A percentile compares a stretch with the other conserved stretches of the same genome.
Evolutionary conservation across 345 rosid species (phyloP).

Genomic region (Excoecaria agallocha): DNA sequence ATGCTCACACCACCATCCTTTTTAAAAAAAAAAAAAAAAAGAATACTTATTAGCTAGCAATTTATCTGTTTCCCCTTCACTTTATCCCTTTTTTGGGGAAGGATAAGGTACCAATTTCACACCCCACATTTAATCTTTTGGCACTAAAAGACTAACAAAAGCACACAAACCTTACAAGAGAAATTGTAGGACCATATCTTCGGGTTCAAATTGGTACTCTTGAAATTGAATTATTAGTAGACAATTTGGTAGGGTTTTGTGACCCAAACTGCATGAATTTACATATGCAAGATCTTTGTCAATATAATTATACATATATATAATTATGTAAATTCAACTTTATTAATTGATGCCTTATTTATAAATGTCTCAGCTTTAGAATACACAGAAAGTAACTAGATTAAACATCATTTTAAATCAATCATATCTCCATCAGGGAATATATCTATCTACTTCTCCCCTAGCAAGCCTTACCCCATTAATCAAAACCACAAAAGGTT

Average conservation of each 20-base stretch:
- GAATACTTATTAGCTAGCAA: not conserved
- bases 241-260: constrained; percentile 10
- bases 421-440: not conserved
- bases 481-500: no score
- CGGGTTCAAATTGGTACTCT: not conserved
- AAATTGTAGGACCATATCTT: constrained; percentile 1
- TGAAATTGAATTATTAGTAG: not conserved
- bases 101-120: constrained; percentile 2
- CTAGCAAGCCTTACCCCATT: not conserved
- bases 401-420: not conserved
- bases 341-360: not conserved
- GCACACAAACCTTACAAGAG: constrained; percentile 2
- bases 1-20: no score
- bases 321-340: not conserved
- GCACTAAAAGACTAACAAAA: constrained; percentile 6
- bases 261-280: constrained; percentile 3
- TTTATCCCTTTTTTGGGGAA: not conserved
- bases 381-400: not conserved
- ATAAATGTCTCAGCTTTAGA: not conserved
- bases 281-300: not conserved
- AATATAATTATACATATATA: not conserved
- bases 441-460: not conserved
- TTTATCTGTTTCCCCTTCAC: not conserved
- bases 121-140: constrained; percentile 11
- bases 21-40: no score